phyloP scores from a whole-genome alignment of 2,329 filamentous ascomycete genomes.

The Botrytis sinoallii region DNA sequence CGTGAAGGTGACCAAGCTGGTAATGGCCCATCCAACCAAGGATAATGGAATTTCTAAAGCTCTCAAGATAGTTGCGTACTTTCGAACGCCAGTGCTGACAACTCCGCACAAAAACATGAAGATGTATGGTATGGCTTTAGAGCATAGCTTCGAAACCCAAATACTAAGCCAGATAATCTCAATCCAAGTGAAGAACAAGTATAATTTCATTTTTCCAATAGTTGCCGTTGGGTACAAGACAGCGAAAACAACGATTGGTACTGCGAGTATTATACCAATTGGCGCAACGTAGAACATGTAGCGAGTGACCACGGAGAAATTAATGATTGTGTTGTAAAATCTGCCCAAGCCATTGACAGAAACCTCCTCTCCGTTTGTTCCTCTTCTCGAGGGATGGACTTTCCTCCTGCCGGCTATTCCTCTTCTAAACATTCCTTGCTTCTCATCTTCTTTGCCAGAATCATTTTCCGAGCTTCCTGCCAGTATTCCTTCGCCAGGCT shows the following conservation, averaged over 20 bases:
- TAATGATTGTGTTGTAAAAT: conserved; percentile 62
- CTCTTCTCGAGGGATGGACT: conserved; percentile 42
- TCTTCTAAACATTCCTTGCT: conserved; percentile 30
- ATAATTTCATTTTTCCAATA: conserved; percentile 48
- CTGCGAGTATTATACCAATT: conserved; percentile 57
- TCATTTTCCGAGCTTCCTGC: conserved; percentile 16
- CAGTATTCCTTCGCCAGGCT: conserved; percentile 41
- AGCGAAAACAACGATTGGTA: conserved; percentile 54
- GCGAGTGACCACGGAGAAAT: conserved; percentile 60
- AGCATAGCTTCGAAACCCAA: conserved; percentile 64
- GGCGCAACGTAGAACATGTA: conserved; percentile 68
- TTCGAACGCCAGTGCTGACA: conserved; percentile 65
- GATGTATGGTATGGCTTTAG: conserved; percentile 55
- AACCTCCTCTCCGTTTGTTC: conserved; percentile 50
- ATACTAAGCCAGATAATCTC: conserved; percentile 65
- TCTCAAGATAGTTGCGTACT: conserved; percentile 64
- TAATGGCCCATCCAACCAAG: conserved; percentile 66
- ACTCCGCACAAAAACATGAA: conserved; percentile 71
- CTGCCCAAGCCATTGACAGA: conserved; percentile 63
- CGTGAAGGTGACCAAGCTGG: conserved; percentile 60
- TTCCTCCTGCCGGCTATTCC: conserved; percentile 46
- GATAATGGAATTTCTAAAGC: conserved; percentile 65
- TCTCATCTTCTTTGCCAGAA: conserved; percentile 29
- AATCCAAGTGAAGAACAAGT: conserved; percentile 66
- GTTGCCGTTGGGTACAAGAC: conserved; percentile 29